Evolutionary conservation across 2,329 filamentous ascomycete genomes (phyloP), one percentile per base, ranked within the genome.

Genomic region (Pseudogymnoascus sp.): DNA sequence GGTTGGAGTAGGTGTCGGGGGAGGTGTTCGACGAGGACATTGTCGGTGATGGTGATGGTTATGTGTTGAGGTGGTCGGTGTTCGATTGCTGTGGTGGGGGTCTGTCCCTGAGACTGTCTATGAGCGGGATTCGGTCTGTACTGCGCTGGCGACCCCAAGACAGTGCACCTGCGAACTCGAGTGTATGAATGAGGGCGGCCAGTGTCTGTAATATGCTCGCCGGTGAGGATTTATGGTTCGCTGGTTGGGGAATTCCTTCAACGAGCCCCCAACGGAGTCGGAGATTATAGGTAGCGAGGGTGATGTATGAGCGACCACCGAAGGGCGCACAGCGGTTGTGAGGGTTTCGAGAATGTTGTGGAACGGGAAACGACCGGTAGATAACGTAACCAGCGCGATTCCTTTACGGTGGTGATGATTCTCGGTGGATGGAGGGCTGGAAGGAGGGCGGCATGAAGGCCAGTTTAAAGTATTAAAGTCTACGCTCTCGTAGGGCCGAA

Each of bases 1-100:
- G 80, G 73, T 85, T 85, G 76, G 85, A 84, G 74, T 80, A 84
- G 66, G 79, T 78, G 46, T 81, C 79, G 25, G 69, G 70, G 10
- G 72, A 70, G 59, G 67, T 72, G 63, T 73, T 73, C 1, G 70
- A 73, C 14, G 66, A 64, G 11, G 72, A 73, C 72, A 74, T 74
- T 10, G 38, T 70, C n/a, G n/a, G 11, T 44, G 11, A 46, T 38
- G 59, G 16, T 16, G 25, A 2, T 56, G 46, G 4, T 5, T 31
- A 18, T 34, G 8, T 11, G 50, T 34, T 8, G 25, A 34, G 44
- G 44, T 28, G n/a, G 28, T 12, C 10, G 50, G 25, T 18, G 50
- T 34, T 56, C 25, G 28, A 31, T 56, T 56, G 50, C 50, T 56
- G 16, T 56, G 46, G 46, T 18, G 42, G 50, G 50, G 50, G 50